These are phyloP conservation scores for Handroanthus guayacan DNA, from an alignment of 257 asterid species.

Conservation along the genomic window DNA sequence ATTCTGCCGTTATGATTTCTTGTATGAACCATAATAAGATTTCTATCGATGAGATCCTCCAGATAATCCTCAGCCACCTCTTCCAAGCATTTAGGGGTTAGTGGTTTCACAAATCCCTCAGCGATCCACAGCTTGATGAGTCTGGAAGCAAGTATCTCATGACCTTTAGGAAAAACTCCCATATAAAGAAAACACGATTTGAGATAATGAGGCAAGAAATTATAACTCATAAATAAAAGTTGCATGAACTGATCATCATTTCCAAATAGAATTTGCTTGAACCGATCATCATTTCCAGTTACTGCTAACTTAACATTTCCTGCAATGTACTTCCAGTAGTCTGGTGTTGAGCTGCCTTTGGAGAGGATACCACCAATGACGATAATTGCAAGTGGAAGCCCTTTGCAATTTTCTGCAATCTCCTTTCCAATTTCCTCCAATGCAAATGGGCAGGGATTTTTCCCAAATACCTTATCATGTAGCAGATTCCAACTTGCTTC, in stretches of 20 bases:
- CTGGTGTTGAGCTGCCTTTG: not conserved
- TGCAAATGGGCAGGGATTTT: not conserved
- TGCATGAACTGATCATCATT: not conserved
- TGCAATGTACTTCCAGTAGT: conserved; percentile 25
- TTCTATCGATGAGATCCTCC: not conserved
- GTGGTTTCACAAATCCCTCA: not conserved
- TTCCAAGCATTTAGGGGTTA: not conserved
- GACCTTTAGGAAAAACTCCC: not conserved
- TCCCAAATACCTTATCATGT: not conserved
- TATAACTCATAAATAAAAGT: conserved; percentile 14
- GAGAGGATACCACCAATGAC: conserved; percentile 21
- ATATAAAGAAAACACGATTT: not conserved
- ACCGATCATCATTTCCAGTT: not conserved
- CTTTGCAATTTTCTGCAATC: conserved; percentile 20
- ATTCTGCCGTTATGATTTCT: not conserved
- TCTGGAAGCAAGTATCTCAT: not conserved
- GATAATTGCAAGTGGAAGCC: conserved; percentile 35
- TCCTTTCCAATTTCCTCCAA: not conserved
- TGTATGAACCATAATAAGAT: not conserved
- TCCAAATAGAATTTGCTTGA: too few relatives aligned
- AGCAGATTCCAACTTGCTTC: not conserved
- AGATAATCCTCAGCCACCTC: not conserved
- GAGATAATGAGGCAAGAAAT: conserved; percentile 33
- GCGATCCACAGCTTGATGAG: not conserved
- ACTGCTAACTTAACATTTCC: conserved; percentile 10